Base-by-base conservation (phyloP, 257 asterid genomes). In the Mentha longifolia region DNA sequence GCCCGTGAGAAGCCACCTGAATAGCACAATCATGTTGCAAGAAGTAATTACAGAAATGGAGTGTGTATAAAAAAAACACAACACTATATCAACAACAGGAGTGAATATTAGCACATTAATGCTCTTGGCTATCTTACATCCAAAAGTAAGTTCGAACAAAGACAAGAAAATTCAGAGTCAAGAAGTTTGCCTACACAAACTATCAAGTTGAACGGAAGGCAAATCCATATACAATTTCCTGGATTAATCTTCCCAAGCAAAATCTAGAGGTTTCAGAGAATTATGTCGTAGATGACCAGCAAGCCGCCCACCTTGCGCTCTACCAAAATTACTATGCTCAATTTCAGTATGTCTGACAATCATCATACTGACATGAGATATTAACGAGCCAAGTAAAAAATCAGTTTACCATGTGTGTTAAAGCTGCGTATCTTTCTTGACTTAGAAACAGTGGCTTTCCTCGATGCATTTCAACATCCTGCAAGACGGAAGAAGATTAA, bases 1-100 rank as follows among this genome's bases (percentile, higher is more conserved):
- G 89, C 73, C 98, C 97, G 64, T 94, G 98, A 67, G 98, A 94
- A 70, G 98, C 93, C 84, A 94, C 97, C 98, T 94, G 78, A 47
- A 76, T 45, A 42, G 70, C 68, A 75, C 65, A 65, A 74, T 80
- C 68, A 66, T 31, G 64, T 74, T 50, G 62, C 59, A 55, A 56
- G 75, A 22, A 61, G 66, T 19, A 70, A 42, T 33, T 55, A 49
- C 61, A 57, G 55, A 19, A 46, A 10, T 22, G 6, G 13, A 31
- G 33, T 68, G 55, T 20, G 3, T 64, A n/a, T 22, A 43, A 46
- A 60, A 51, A 49, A 51, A 8, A 7, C 16, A 71, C 35, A 42
- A 41, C 37, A 51, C 25, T 6, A 19, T 39, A 67, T 41, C 19
- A 71, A 14, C 20, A 33, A 62, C 52, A 8, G 28, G 35, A 22